Base-by-base conservation (phyloP, 306 rosid genomes). In the Prunus kanzakura region DNA sequence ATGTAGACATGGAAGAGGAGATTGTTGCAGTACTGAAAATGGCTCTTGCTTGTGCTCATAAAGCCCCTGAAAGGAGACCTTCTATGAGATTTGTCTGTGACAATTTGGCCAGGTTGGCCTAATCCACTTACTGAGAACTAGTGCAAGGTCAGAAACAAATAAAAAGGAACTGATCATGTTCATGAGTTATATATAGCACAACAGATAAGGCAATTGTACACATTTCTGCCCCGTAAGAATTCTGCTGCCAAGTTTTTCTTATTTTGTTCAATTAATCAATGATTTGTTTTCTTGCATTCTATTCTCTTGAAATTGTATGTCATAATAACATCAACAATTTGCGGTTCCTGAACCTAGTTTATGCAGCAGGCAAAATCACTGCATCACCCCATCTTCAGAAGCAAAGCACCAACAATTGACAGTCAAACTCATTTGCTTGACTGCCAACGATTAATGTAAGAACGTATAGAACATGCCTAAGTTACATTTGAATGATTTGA, bases 11-110 rank as follows among this genome's bases (percentile, higher is more conserved):
- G 60, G 96, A 91, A 61, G 98, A 94, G 78, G 91, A 94, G 84
- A 90, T 94, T 1, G 83, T 94, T 10, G 89, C 83, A 25, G 97
- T 88, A 64, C 73, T 89, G 85, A 94, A 92, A 89, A 88, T 92
- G 55, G 94, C 95, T 25, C 84, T 94, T 84, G 97, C 95, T 72
- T 94, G 98, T 86, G 87, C 86, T 69, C 87, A 84, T 51, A 81
- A 64, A 71, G 86, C 84, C 81, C 91, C 98, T 6, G 98, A 90
- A 79, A 87, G 84, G 82, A 90, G 97, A 89, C 97, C 96, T 4
- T 51, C 93, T 20, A 89, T 94, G 97, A 90, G 96, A 77, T 90
- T 88, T 71, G 91, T 91, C 8, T 83, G 75, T 73, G 96, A 94
- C 76, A 91, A 90, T 76, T 80, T 94, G 77, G 89, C 88, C 72